A percentile compares a stretch with the other conserved stretches of the same genome.
phyloP scores from a whole-genome alignment of 495 filamentous ascomycete genomes.

The Polyplosphaeria fusca region DNA sequence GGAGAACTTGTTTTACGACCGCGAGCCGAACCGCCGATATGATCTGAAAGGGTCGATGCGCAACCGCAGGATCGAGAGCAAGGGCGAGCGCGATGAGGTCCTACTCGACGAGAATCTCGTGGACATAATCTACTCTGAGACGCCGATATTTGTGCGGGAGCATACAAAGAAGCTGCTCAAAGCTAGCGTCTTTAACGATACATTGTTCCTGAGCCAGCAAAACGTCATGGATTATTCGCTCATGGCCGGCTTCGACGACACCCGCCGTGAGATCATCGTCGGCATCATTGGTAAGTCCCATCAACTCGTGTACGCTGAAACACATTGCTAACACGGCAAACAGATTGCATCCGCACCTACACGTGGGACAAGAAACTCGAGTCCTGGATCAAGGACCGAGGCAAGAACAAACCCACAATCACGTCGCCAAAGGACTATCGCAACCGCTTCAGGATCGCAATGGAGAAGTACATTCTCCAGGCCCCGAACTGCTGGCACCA shows the following conservation, averaged over 20 bases:
- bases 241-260: constrained; percentile 96
- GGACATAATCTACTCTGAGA: constrained; percentile 91
- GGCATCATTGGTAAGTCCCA: constrained; percentile 72
- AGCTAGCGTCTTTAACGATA: constrained; percentile 90
- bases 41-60: constrained; percentile 98
- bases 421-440: constrained; percentile 98
- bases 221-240: constrained; percentile 99
- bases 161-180: constrained; percentile 87
- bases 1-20: constrained; percentile 99
- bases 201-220: constrained; percentile 82
- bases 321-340: no score
- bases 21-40: constrained; percentile 77
- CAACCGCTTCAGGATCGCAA: constrained; percentile 90
- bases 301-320: no score
- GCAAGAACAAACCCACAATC: constrained; percentile 88
- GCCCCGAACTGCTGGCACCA: constrained; percentile 75
- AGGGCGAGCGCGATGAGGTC: constrained; percentile 92
- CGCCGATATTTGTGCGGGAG: constrained; percentile 87
- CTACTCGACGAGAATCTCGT: constrained; percentile 99
- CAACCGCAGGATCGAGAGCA: constrained; percentile 91
- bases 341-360: constrained; percentile 93
- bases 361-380: constrained; percentile 99
- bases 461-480: constrained; percentile 84
- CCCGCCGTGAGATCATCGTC: constrained; percentile 82
- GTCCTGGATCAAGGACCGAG: constrained; percentile 96